phyloP scores from a whole-genome alignment of 2,329 filamentous ascomycete species.

The Diplocarpon rosae region DNA sequence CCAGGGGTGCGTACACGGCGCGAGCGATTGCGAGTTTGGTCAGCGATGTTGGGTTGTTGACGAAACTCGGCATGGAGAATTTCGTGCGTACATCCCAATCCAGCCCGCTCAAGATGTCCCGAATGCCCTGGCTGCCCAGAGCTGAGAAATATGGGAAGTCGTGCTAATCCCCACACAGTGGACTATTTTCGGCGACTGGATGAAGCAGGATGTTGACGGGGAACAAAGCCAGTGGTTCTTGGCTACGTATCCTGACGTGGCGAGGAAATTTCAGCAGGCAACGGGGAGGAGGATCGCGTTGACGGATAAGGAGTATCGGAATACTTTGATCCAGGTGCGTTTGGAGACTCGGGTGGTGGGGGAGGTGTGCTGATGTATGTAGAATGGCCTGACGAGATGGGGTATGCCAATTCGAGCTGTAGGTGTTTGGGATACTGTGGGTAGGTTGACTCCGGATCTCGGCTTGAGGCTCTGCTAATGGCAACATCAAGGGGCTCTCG shows the following conservation, averaged over 20 bases:
- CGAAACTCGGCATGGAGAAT: constrained; percentile 31
- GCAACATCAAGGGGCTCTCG: constrained; percentile 14
- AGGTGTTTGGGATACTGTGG: constrained; percentile 40
- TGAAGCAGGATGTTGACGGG: constrained; percentile 16
- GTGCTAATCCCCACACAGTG: constrained; percentile 12
- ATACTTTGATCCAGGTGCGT: constrained; percentile 16
- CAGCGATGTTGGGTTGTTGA: constrained; percentile 31
- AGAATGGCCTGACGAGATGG: constrained; percentile 18
- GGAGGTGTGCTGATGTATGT: constrained; percentile 1
- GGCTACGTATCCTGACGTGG: constrained; percentile 3
- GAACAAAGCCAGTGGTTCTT: constrained; percentile 16
- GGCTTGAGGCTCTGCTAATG: background rate
- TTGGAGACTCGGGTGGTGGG: background rate
- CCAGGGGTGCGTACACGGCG: constrained; percentile 32
- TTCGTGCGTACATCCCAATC: constrained; percentile 20
- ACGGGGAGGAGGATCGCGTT: constrained; percentile 13
- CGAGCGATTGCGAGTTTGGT: constrained; percentile 29
- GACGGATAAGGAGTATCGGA: constrained; percentile 13
- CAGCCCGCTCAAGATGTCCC: too few species aligned
- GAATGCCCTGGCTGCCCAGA: too few species aligned
- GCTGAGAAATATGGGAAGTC: too few species aligned
- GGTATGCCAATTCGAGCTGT: constrained; percentile 31
- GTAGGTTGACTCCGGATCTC: constrained; percentile 12
- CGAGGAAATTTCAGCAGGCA: constrained; percentile 4
- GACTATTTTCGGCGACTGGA: constrained; percentile 32